Conservation (phyloP, 495 filamentous ascomycete species). For the Staphylotrichum longicolle region DNA sequence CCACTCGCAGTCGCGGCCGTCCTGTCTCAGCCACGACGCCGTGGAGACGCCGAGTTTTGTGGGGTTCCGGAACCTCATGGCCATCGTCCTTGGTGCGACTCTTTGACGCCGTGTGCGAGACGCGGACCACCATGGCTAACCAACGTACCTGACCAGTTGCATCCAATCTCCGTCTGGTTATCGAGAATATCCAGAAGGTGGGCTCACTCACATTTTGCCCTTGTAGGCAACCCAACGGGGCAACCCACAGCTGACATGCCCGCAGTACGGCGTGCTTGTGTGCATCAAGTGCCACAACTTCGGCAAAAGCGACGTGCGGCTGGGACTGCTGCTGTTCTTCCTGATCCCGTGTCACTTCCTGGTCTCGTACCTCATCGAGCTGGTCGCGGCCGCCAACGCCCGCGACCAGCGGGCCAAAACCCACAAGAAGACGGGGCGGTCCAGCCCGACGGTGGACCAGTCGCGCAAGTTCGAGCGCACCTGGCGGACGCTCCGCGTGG, state of each 20-base stretch:
- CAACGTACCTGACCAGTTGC: conserved; percentile 58
- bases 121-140: too few species aligned
- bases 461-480: conserved; percentile 62
- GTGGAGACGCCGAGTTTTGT: conserved; percentile 74
- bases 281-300: conserved; percentile 90
- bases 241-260: conserved; percentile 21
- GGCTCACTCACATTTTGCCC: conserved; percentile 15
- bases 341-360: conserved; percentile 88
- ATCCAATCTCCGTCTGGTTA: conserved; percentile 86
- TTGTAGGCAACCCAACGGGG: too few species aligned
- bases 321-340: conserved; percentile 73
- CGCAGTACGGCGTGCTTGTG: conserved; percentile 87
- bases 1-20: conserved; percentile 67
- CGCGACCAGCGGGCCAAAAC: conserved; percentile 58
- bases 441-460: conserved; percentile 54
- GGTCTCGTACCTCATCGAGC: conserved; percentile 82
- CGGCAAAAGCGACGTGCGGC: conserved; percentile 68
- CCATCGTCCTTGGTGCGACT: conserved; percentile 76
- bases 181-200: conserved; percentile 97
- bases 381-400: conserved; percentile 73
- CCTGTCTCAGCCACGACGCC: conserved; percentile 82
- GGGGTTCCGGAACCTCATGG: conserved; percentile 95
- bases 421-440: conserved; percentile 54
- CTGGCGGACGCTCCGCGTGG: conserved; percentile 73
- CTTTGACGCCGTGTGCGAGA: neutral